Evolutionary conservation across 805 yeast species (phyloP), one percentile per base, ranked within the genome.

Genomic region (Helenozyma baotianmanensis): DNA sequence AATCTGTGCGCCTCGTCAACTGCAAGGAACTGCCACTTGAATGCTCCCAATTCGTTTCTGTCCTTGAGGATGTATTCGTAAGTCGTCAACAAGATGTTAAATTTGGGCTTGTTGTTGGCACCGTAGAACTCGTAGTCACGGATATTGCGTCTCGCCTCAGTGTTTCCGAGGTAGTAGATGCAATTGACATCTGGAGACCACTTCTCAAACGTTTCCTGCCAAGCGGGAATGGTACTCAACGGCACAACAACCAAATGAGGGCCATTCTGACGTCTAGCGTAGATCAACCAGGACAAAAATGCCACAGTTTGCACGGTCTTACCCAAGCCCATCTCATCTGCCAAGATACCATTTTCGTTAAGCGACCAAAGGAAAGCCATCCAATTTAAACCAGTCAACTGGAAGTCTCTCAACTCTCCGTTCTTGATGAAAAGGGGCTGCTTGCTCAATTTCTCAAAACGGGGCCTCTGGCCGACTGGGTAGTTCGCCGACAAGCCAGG

Each of bases 321-420:
- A 43, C 98, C 98, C 34, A 92, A 72, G 35, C 98, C 98, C 98
- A 92, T 92, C 60, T 92, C 98, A 66, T 92, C 98, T 4, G 98
- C 98, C 25, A 92, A 66, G 31, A 92, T 92, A 35, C 98, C 97
- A 58, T 92, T 92, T 63, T 92, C 97, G 59, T 90, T 86, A 51
- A 97, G 76, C 4, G 96, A 86, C 98, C 98, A 92, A 40, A 92
- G 66, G 56, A 90, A 92, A 0, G 98, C 98, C 98, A 92, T 92
- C 99, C 99, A 92, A 60, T 92, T 92, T 42, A 92, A 73, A 36
- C 99, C 99, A 0, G 98, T 92, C 57, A 92, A 72, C 67, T 92
- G 99, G 74, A 92, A 92, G 64, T 92, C 98, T 57, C 98, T 78
- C 43, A 92, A 71, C 56, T 83, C 92, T 31, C 97, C 96, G 51